Percentiles rank a stretch among this genome's conserved stretches.
Conservation (phyloP, 1,284 basidiomycete genomes). For the Sanghuangporus baumii region DNA sequence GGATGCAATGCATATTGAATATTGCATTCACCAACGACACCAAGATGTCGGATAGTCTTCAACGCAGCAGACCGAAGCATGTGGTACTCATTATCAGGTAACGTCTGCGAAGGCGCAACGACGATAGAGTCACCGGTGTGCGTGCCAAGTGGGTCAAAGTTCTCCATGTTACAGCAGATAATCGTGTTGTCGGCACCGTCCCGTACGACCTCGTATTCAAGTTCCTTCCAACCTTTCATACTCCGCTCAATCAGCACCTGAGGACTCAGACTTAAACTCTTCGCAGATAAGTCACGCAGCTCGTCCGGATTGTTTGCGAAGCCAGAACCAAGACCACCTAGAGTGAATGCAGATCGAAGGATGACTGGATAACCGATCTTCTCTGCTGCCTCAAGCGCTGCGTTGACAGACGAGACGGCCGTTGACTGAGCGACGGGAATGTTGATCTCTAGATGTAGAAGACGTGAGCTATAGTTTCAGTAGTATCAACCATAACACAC, state of each 20-base stretch:
- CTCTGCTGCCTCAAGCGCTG: constrained; percentile 87
- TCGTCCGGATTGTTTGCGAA: constrained; percentile 97
- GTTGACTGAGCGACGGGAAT: constrained; percentile 97
- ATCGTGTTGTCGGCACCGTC: constrained; percentile 96
- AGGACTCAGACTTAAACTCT: constrained; percentile 85
- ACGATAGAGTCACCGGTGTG: constrained; percentile 99
- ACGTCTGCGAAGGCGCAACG: constrained; percentile 96
- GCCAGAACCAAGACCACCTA: constrained; percentile 97
- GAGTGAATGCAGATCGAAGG: constrained; percentile 95
- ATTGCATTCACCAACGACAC: constrained; percentile 98
- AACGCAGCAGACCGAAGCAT: constrained; percentile 98
- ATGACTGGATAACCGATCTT: constrained; percentile 97
- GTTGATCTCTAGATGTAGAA: constrained; percentile 73
- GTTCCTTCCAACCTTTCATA: constrained; percentile 99
- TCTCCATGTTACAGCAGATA: constrained; percentile 97
- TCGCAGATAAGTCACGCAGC: constrained; percentile 90
- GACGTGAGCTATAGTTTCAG: constrained; percentile 1
- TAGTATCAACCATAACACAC: constrained; percentile 35
- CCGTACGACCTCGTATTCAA: constrained; percentile 98
- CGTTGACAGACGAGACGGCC: constrained; percentile 94
- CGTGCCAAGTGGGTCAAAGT: constrained; percentile 98
- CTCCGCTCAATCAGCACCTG: constrained; percentile 97
- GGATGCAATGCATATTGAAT: constrained; percentile 99
- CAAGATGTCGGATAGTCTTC: constrained; percentile 96
- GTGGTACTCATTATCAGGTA: constrained; percentile 98